These are phyloP conservation scores for Podaxis carcinomalis DNA, from an alignment of 768 basidiomycete species.

Conservation along the genomic window DNA sequence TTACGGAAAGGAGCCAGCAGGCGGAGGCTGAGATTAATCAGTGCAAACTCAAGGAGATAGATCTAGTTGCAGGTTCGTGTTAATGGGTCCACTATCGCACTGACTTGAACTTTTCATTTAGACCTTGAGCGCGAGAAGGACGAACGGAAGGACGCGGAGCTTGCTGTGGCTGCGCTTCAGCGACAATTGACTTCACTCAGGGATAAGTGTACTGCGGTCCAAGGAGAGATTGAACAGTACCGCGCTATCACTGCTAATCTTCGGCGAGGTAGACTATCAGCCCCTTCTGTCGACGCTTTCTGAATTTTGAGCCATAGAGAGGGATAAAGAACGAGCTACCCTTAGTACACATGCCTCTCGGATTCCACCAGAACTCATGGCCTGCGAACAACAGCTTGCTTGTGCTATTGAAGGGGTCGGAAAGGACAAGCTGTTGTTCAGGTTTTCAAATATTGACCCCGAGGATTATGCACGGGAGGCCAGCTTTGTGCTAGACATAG, in stretches of 20 bases:
- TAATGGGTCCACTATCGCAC: neutral
- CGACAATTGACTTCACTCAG: conserved; percentile 62
- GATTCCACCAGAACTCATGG: conserved; percentile 50
- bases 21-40: conserved; percentile 68
- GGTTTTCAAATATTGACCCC: conserved; percentile 65
- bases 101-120: conserved; percentile 18
- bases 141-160: conserved; percentile 67
- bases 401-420: conserved; percentile 79
- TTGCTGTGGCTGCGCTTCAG: conserved; percentile 53
- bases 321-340: conserved; percentile 56
- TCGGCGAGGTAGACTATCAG: conserved; percentile 46
- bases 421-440: conserved; percentile 65
- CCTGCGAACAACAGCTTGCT: conserved; percentile 52
- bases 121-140: conserved; percentile 68
- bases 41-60: conserved; percentile 77
- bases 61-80: conserved; percentile 68
- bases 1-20: conserved; percentile 55
- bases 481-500: conserved; percentile 73
- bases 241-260: conserved; percentile 58
- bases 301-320: conserved; percentile 39
- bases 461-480: conserved; percentile 58
- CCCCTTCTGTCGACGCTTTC: neutral
- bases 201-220: conserved; percentile 55
- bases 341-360: conserved; percentile 50
- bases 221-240: conserved; percentile 72